Evolutionary conservation across 176 grass and related monocot genomes (phyloP).

Genomic region (Areca catechu): DNA sequence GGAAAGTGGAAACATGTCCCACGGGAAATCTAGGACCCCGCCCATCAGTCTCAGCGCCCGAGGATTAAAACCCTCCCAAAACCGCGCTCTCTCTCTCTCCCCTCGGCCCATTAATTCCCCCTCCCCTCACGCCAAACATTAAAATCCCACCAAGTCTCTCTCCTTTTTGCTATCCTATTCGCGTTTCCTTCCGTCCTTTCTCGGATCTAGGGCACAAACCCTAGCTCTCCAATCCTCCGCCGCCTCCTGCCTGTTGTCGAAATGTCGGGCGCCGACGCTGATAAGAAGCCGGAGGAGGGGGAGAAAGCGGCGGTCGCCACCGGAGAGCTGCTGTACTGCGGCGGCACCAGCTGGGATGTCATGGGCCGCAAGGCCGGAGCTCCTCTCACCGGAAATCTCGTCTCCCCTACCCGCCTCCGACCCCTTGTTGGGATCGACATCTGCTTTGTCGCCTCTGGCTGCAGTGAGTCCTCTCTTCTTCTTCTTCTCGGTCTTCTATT

Average conservation of each 20-base stretch:
- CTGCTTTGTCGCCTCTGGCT: constrained; percentile 78
- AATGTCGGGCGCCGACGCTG: constrained; percentile 16
- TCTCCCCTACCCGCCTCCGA: constrained; percentile 63
- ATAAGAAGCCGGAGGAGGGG: constrained; percentile 33
- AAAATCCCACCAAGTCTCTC: too few relatives aligned
- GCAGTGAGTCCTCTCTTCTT: constrained; percentile 35
- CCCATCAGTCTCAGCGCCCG: too few relatives aligned
- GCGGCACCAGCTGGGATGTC: constrained; percentile 57
- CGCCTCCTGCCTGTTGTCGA: neutral
- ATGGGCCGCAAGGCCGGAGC: constrained; percentile 45
- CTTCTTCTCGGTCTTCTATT: neutral
- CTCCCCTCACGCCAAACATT: too few relatives aligned
- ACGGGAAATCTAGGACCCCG: too few relatives aligned
- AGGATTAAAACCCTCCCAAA: too few relatives aligned
- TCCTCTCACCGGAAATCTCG: constrained; percentile 37
- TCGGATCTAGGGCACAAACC: constrained; percentile 3
- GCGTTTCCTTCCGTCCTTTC: too few relatives aligned
- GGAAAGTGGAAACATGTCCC: too few relatives aligned
- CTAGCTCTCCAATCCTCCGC: neutral
- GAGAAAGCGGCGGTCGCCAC: neutral
- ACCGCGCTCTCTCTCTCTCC: too few relatives aligned
- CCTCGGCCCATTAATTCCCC: too few relatives aligned
- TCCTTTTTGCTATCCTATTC: too few relatives aligned
- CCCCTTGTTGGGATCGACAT: constrained; percentile 76
- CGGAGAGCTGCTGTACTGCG: constrained; percentile 78